These are phyloP conservation scores for Rhynchosporium graminicola DNA, from an alignment of 2,329 filamentous ascomycete genomes.

Conservation along the genomic window DNA sequence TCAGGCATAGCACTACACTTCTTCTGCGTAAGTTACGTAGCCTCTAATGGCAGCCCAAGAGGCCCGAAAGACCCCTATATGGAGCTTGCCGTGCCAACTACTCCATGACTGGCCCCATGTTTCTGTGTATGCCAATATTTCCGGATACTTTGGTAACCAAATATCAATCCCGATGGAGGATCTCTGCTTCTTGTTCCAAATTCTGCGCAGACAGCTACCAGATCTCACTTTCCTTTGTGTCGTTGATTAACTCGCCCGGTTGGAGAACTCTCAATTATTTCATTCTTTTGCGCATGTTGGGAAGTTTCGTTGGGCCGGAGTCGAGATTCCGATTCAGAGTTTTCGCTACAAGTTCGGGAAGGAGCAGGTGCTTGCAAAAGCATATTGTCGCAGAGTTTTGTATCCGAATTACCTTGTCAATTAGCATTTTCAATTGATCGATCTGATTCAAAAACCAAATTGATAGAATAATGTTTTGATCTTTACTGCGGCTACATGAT, in stretches of 20 bases:
- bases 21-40: not conserved
- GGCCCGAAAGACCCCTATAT: not conserved
- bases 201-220: not conserved
- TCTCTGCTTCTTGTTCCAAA: not conserved
- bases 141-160: not conserved
- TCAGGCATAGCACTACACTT: not conserved
- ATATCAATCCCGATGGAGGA: not conserved
- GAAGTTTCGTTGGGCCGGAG: not conserved
- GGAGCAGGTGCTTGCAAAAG: not conserved
- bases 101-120: not conserved
- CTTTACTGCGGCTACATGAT: no score
- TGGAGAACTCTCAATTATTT: not conserved
- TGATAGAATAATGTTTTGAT: no score
- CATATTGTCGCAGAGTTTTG: not conserved
- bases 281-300: not conserved
- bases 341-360: not conserved
- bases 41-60: not conserved
- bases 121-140: not conserved
- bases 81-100: not conserved
- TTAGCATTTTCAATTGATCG: no score
- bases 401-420: not conserved
- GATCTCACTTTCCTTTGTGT: not conserved
- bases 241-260: not conserved
- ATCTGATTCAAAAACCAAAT: no score
- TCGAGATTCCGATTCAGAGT: not conserved